Base-by-base conservation (phyloP, 2,329 filamentous ascomycete species). In the Elsinoe fawcettii region DNA sequence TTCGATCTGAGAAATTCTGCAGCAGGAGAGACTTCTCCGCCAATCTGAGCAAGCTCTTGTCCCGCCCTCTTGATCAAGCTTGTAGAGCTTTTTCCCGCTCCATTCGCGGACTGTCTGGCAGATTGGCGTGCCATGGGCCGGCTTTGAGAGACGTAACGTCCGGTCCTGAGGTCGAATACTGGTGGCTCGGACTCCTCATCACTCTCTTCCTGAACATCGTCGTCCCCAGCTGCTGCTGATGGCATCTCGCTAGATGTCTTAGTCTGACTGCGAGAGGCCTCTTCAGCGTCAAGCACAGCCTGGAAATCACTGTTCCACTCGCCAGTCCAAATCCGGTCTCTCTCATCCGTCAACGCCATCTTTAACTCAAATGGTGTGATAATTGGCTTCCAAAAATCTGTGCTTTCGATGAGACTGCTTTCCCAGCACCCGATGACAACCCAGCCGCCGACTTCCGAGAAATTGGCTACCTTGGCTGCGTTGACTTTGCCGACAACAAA, bases 351-450 rank as follows among this genome's bases (percentile, higher is more conserved):
- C 60, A 99, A 73, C 3, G 89, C 88, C 47, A 96, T 75, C 55
- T 84, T 84, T 57, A 97, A 75, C 76, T 99, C 93, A 69, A 95
- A 97, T 0, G 92, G 92, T n/a, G 93, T 99, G 39, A 97, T 84
- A 8, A 97, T 85, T 0, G 91, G 90, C 64, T 84, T 82, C 80
- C 86, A 97, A 67, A 96, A 95, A 5, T 87, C 88, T 58, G 88
- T 87, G 62, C 90, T 90, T 65, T 96, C 92, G 3, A 99, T 82
- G 53, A 97, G 75, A 59, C 88, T 90, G 70, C 91, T 96, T 74
- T 99, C 93, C 93, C 93, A 99, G 72, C 93, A 99, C 2, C 93
- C 92, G 8, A 99, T 88, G 0, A 97, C 90, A 0, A 97, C 90
- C 93, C 93, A 99, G 14, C 90, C 92, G 43, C 90, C 92, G 4